These are phyloP conservation scores for Capsella bursapastoris DNA, from an alignment of 345 rosid genomes.

Conservation along the genomic window DNA sequence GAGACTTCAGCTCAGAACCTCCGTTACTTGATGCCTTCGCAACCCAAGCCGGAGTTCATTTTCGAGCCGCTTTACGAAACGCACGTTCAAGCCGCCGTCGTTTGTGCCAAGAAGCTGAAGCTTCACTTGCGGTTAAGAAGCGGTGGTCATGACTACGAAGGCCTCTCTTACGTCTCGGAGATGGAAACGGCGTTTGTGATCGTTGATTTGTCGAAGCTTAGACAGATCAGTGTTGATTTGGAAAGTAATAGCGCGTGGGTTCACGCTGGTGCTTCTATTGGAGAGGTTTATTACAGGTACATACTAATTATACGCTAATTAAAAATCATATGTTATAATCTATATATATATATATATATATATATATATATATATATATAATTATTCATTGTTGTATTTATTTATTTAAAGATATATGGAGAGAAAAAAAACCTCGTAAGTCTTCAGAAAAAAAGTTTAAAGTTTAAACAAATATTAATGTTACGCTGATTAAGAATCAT, in stretches of 20 bases:
- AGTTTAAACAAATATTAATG: too few relatives aligned
- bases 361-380: too few relatives aligned
- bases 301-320: not conserved
- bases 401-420: not conserved
- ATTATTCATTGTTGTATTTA: not conserved
- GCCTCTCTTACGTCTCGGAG: slow-evolving; percentile 64
- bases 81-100: slow-evolving; percentile 72
- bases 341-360: too few relatives aligned
- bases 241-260: slow-evolving; percentile 65
- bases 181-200: slow-evolving; percentile 60
- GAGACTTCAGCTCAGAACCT: slow-evolving; percentile 60
- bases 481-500: too few relatives aligned
- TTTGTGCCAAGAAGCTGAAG: slow-evolving; percentile 57
- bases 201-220: slow-evolving; percentile 62
- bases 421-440: not conserved
- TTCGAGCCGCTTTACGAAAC: slow-evolving; percentile 58
- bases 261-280: slow-evolving; percentile 73
- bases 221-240: slow-evolving; percentile 56
- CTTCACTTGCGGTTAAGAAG: slow-evolving; percentile 65
- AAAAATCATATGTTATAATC: not conserved
- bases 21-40: slow-evolving; percentile 52
- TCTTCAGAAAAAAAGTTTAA: not conserved
- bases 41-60: slow-evolving; percentile 68
- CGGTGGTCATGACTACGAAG: slow-evolving; percentile 83
- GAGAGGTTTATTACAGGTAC: slow-evolving; percentile 58